phyloP scores from a whole-genome alignment of 1,284 basidiomycete species.

The Ganoderma boninense region DNA sequence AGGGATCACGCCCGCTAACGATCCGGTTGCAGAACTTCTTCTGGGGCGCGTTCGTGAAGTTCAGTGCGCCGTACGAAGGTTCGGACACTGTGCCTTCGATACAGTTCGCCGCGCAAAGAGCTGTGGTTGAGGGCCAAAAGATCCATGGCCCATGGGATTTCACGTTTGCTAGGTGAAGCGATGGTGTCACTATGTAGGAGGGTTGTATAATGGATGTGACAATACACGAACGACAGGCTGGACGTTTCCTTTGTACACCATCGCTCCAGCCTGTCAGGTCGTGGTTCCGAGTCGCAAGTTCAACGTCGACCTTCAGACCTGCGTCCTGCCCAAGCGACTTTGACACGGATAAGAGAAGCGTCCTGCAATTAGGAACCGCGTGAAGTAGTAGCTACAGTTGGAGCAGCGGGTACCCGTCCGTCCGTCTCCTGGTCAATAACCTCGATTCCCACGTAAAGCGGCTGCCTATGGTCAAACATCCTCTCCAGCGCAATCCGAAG shows the following conservation, averaged over 20 bases:
- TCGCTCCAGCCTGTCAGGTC: too few relatives aligned
- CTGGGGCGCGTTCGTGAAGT: background rate
- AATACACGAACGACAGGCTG: background rate
- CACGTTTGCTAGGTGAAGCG: background rate
- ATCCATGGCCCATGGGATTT: background rate
- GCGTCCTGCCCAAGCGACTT: too few relatives aligned
- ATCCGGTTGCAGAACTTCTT: too few relatives aligned
- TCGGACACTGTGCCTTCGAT: background rate
- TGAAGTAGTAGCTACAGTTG: background rate
- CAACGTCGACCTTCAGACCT: too few relatives aligned
- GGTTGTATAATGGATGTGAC: background rate
- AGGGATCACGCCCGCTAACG: too few relatives aligned
- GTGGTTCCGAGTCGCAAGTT: too few relatives aligned
- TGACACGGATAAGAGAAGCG: too few relatives aligned
- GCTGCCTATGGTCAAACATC: background rate
- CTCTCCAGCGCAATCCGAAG: background rate
- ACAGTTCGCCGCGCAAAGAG: background rate
- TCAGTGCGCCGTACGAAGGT: background rate
- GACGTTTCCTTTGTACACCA: too few relatives aligned
- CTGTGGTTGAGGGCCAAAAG: background rate
- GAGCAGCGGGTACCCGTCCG: background rate
- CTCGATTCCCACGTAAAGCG: background rate
- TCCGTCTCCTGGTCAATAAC: background rate
- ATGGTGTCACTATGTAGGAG: background rate
- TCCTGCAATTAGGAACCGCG: too few relatives aligned